Evolutionary conservation across 352 stramenopile genomes (phyloP), one percentile per base, ranked within the genome.

Genomic region (Blastocystis sp.): DNA sequence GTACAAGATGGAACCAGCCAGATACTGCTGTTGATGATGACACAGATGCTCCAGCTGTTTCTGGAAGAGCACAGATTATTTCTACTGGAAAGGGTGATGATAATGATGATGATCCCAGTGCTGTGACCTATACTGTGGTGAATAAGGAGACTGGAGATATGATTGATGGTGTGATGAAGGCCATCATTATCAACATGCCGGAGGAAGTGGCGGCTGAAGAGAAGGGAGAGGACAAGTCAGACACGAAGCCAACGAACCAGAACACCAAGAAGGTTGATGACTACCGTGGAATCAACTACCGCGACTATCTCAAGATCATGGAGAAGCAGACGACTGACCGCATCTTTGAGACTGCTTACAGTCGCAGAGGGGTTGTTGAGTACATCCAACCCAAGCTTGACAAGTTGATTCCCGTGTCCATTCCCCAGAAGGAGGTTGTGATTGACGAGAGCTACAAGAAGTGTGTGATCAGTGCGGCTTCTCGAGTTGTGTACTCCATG

Each of bases 251-350:
- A 28, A 43, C n/a, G n/a, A 11, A 70, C 10, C 10, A 70, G 11
- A 43, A 43, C 11, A 40, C 17, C 4, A 40, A 76, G 19, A 38
- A 38, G 19, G 38, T 11, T 11, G 65, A 76, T 11, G 19, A 57
- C 19, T 76, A 76, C 43, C 21, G 28, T 24, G 65, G n/a, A 0
- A 40, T 57, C 17, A 76, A 76, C 43, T 76, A 76, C 65, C 17
- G 34, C 6, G 43, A 38, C 9, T 76, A 43, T 24, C 34, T 76
- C 17, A 45, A 76, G 34, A 76, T 52, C 7, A 76, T 76, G 65
- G 62, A 68, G 62, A 68, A 68, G 62, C 24, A 68, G 1, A 7
- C 24, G 1, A 68, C 1, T 0, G 19, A 76, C 34, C 11, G 7
- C 0, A 43, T 76, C 14, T 76, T 57, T 1, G 65, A 76, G n/a